Evolutionary conservation across 1,139 yeast genomes (phyloP).

Genomic region (Scheffersomyces lignicola): DNA sequence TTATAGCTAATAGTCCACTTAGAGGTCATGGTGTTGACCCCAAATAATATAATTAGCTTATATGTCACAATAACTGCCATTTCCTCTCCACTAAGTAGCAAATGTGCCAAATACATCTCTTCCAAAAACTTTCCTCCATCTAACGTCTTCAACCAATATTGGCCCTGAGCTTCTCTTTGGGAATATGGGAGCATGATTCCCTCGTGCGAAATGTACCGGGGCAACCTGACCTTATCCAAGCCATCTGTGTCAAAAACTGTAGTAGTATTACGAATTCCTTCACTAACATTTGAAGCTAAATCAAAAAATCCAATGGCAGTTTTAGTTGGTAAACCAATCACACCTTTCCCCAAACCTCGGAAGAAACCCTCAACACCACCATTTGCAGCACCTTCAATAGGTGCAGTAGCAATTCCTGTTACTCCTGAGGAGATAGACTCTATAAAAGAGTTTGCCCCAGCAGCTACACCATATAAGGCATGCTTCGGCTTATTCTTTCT

Average conservation of each 20-base stretch:
- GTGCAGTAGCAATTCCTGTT: slow-evolving; percentile 87
- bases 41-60: slow-evolving; percentile 66
- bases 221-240: slow-evolving; percentile 77
- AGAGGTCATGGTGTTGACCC: slow-evolving; percentile 57
- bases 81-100: slow-evolving; percentile 78
- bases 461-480: slow-evolving; percentile 82
- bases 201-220: slow-evolving; percentile 71
- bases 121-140: slow-evolving; percentile 75
- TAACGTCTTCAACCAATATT: slow-evolving; percentile 81
- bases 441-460: slow-evolving; percentile 86
- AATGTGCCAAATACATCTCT: slow-evolving; percentile 84
- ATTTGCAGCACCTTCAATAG: slow-evolving; percentile 80
- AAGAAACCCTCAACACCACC: slow-evolving; percentile 92
- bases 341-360: slow-evolving; percentile 92
- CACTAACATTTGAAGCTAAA: slow-evolving; percentile 88
- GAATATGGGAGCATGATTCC: slow-evolving; percentile 72
- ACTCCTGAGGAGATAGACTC: slow-evolving; percentile 88
- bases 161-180: slow-evolving; percentile 91
- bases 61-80: slow-evolving; percentile 76
- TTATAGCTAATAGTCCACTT: slow-evolving; percentile 69
- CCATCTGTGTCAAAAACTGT: slow-evolving; percentile 85
- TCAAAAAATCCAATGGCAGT: slow-evolving; percentile 96
- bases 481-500: slow-evolving; percentile 81
- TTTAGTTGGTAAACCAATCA: slow-evolving; percentile 92
- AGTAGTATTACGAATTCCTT: slow-evolving; percentile 90